Conservation (phyloP, 192 early-diverging fungal genomes). For the Pilaira anomala region DNA sequence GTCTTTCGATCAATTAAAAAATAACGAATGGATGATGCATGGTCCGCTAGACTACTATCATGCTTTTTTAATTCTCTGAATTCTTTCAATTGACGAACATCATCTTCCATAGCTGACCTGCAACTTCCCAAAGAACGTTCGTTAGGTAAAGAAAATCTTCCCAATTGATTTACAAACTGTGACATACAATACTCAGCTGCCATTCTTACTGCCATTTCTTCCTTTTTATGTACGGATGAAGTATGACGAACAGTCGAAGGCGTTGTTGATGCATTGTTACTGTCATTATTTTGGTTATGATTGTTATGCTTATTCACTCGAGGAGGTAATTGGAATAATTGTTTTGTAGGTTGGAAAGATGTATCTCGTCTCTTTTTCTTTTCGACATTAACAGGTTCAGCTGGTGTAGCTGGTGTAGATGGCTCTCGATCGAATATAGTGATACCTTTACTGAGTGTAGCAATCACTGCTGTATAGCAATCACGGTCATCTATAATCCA, state of each 20-base stretch:
- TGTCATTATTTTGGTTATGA: slow-evolving; percentile 3
- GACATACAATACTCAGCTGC: slow-evolving; percentile 74
- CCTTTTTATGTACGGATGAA: slow-evolving; percentile 28
- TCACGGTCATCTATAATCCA: slow-evolving; percentile 77
- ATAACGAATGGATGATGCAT: slow-evolving; percentile 56
- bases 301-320: slow-evolving; percentile 19
- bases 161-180: slow-evolving; percentile 66
- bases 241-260: neutral
- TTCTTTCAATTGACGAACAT: slow-evolving; percentile 34
- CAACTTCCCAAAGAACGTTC: slow-evolving; percentile 59
- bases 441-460: slow-evolving; percentile 68
- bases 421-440: slow-evolving; percentile 52
- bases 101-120: slow-evolving; percentile 64
- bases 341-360: slow-evolving; percentile 39
- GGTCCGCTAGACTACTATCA: neutral
- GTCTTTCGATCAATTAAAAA: slow-evolving; percentile 67
- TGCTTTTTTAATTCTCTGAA: neutral
- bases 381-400: slow-evolving; percentile 8
- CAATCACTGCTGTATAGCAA: slow-evolving; percentile 62
- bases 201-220: slow-evolving; percentile 60
- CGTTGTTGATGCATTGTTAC: neutral
- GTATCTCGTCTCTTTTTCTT: slow-evolving; percentile 41
- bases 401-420: neutral
- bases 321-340: slow-evolving; percentile 33
- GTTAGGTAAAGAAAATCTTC: slow-evolving; percentile 65